Evolutionary conservation across 169 alveolate species (phyloP).

Genomic region (Eimeria sp.): DNA sequence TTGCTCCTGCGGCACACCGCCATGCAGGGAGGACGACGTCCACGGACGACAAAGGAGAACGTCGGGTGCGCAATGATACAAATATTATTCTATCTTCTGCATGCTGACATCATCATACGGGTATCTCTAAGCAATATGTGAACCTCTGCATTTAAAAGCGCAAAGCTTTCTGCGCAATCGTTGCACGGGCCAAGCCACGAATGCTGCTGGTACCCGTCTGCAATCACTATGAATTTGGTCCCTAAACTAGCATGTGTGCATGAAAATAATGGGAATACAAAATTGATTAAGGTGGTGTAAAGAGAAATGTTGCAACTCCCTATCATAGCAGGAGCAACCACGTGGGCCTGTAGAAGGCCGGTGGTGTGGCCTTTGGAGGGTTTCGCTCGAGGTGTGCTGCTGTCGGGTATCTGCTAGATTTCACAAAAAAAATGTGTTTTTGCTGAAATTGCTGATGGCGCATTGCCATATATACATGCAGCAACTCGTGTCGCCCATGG

Average conservation of each 20-base stretch:
- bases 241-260: background rate
- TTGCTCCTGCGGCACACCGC: conserved; percentile 74
- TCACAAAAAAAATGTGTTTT: background rate
- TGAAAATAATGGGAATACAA: background rate
- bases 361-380: background rate
- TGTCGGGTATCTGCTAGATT: background rate
- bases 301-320: background rate
- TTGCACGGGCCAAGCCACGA: conserved; percentile 9
- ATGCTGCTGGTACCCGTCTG: background rate
- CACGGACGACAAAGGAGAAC: background rate
- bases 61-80: background rate
- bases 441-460: background rate
- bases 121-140: background rate
- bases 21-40: conserved; percentile 12
- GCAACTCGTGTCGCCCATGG: background rate
- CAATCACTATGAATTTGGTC: background rate
- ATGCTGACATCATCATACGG: background rate
- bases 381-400: background rate
- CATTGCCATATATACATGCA: background rate
- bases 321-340: background rate
- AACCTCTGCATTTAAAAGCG: background rate
- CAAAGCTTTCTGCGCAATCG: background rate
- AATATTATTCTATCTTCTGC: background rate
- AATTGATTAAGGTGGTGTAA: background rate
- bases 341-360: conserved; percentile 3